These are phyloP conservation scores for Cadophora sp. DNA, from an alignment of 2,329 filamentous ascomycete species.

Conservation along the genomic window DNA sequence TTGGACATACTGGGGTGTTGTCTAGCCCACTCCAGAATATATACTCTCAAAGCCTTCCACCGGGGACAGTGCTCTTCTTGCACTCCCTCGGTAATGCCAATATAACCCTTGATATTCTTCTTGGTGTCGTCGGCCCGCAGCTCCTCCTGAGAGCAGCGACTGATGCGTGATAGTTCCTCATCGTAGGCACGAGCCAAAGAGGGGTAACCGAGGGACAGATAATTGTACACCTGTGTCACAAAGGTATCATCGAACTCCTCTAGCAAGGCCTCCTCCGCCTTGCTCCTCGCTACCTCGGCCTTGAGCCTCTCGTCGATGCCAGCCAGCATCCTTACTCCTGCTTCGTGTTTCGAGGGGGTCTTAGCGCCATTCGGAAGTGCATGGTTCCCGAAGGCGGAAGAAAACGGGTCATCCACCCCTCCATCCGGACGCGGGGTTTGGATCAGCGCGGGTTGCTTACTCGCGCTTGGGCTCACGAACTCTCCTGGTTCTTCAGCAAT, in stretches of 20 bases:
- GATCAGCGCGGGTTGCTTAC: slow-evolving; percentile 43
- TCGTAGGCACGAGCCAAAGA: slow-evolving; percentile 84
- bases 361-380: slow-evolving; percentile 27
- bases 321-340: slow-evolving; percentile 42
- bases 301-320: slow-evolving; percentile 42
- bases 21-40: slow-evolving; percentile 88
- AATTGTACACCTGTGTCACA: slow-evolving; percentile 96
- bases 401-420: slow-evolving; percentile 44
- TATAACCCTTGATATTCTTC: slow-evolving; percentile 74
- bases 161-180: slow-evolving; percentile 83
- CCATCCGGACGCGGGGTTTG: slow-evolving; percentile 47
- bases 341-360: slow-evolving; percentile 21
- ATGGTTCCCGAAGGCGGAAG: slow-evolving; percentile 37
- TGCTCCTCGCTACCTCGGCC: slow-evolving; percentile 37
- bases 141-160: slow-evolving; percentile 70
- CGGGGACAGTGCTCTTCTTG: slow-evolving; percentile 60
- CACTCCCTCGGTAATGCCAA: slow-evolving; percentile 58
- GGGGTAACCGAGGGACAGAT: slow-evolving; percentile 91
- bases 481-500: slow-evolving; percentile 47
- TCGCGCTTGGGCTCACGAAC: slow-evolving; percentile 44
- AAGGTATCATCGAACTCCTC: slow-evolving; percentile 83
- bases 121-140: slow-evolving; percentile 74
- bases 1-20: slow-evolving; percentile 78
- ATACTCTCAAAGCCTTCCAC: slow-evolving; percentile 84
- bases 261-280: slow-evolving; percentile 48